phyloP scores from a whole-genome alignment of 208 protist genomes.

The Naegleria fowleri region DNA sequence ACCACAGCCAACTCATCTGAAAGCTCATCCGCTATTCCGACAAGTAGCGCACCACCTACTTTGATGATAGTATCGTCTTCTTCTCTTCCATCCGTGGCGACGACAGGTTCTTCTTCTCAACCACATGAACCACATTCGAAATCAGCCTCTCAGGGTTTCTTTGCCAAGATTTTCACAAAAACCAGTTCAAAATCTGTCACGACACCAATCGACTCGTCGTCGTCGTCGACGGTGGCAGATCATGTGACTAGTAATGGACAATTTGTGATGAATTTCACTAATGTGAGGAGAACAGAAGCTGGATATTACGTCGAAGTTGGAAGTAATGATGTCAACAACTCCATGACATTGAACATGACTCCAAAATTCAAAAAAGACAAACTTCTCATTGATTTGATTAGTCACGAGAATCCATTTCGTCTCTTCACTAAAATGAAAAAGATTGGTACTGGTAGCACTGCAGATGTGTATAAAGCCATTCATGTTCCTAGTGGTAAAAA shows the following conservation, averaged over 20 bases:
- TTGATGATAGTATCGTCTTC: too few relatives aligned
- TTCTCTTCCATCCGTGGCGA: too few relatives aligned
- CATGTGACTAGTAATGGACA: not conserved
- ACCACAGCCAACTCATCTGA: too few relatives aligned
- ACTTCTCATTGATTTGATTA: slow-evolving; percentile 40
- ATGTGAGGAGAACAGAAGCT: not conserved
- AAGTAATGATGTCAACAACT: too few relatives aligned
- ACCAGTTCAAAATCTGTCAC: not conserved
- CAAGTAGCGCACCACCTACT: too few relatives aligned
- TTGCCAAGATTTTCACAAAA: not conserved
- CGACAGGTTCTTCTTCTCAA: not conserved
- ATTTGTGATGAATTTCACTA: not conserved
- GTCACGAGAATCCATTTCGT: slow-evolving; percentile 37
- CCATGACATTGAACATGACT: too few relatives aligned
- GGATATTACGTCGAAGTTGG: not conserved
- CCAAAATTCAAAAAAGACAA: not conserved
- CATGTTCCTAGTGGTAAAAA: slow-evolving; percentile 9
- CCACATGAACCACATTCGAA: not conserved
- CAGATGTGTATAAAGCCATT: slow-evolving; percentile 52
- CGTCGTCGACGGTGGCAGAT: not conserved
- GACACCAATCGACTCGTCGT: too few relatives aligned
- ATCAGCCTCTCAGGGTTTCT: not conserved
- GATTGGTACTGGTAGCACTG: slow-evolving; percentile 53
- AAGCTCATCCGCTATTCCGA: too few relatives aligned
- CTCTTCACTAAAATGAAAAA: slow-evolving; percentile 45